These are phyloP conservation scores for Pelargonium myrrhifolium DNA, from an alignment of 441 rosid species.

Conservation along the genomic window DNA sequence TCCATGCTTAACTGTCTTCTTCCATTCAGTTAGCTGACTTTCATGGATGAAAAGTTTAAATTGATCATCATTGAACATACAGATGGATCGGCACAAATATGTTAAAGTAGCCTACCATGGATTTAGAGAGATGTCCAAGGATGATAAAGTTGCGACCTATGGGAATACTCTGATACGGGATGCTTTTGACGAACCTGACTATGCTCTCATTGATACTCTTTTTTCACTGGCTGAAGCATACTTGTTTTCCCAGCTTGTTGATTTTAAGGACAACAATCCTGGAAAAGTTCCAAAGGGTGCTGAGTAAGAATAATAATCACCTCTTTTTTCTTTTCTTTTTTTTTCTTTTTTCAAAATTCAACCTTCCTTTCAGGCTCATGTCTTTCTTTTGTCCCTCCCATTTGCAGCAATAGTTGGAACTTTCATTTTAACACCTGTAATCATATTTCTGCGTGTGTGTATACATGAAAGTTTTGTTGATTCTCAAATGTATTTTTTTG, in stretches of 20 bases:
- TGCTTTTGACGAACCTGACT: slow-evolving; percentile 92
- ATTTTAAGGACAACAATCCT: slow-evolving; percentile 73
- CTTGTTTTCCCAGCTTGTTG: slow-evolving; percentile 93
- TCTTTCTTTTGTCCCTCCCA: background rate
- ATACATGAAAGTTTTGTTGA: background rate
- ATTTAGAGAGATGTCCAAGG: slow-evolving; percentile 79
- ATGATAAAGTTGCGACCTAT: slow-evolving; percentile 77
- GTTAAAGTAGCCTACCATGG: slow-evolving; percentile 98
- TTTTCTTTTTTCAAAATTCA: background rate
- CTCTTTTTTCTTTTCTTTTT: background rate
- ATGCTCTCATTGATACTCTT: slow-evolving; percentile 89
- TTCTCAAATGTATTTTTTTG: no score
- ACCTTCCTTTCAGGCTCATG: background rate
- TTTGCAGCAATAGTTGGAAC: background rate
- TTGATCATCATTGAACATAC: slow-evolving; percentile 16
- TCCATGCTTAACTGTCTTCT: background rate
- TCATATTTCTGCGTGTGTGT: background rate
- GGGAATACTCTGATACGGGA: slow-evolving; percentile 83
- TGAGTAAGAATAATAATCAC: slow-evolving; percentile 43
- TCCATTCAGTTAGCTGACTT: slow-evolving; percentile 5
- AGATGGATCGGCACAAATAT: slow-evolving; percentile 97
- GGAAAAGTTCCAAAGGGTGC: slow-evolving; percentile 46
- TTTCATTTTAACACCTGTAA: background rate
- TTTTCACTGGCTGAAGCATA: slow-evolving; percentile 95
- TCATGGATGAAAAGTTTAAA: slow-evolving; percentile 8